Evolutionary conservation across 495 filamentous ascomycete species (phyloP), one percentile per base, ranked within the genome.

Genomic region (Haplographium delicatum): DNA sequence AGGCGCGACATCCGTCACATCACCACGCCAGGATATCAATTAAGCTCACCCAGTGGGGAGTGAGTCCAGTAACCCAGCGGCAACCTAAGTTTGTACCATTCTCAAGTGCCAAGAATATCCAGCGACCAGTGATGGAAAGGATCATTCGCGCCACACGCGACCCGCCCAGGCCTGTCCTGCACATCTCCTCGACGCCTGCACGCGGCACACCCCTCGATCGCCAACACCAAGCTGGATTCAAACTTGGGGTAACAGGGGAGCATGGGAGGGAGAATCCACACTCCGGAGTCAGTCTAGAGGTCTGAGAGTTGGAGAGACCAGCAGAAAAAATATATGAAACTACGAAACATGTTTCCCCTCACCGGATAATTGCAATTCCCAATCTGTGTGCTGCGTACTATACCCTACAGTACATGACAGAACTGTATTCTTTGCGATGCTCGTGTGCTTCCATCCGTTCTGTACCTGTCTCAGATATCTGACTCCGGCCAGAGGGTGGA

Each of bases 221-320:
- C 25, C 25, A 15, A 35, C 38, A 39, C 33, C 11, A 33, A 34
- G 27, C 34, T 25, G 18, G 18, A 34, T 16, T 15, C 24, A 35
- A 41, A 27, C 43, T 41, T 54, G 51, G 51, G 51, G 51, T 47
- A 54, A 43, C 51, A 42, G 26, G 51, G 33, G n/a, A n/a, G n/a
- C n/a, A n/a, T n/a, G n/a, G n/a, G n/a, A n/a, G n/a, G n/a, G n/a
- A n/a, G n/a, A n/a, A n/a, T n/a, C n/a, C n/a, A n/a, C n/a, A n/a
- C n/a, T n/a, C n/a, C n/a, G n/a, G n/a, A n/a, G n/a, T n/a, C n/a
- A n/a, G n/a, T n/a, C n/a, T n/a, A n/a, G n/a, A n/a, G n/a, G n/a
- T n/a, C n/a, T n/a, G n/a, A n/a, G n/a, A n/a, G n/a, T n/a, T n/a
- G n/a, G n/a, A 27, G 16, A 43, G 23, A n/a, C 16, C 16, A 35